Percentiles rank a stretch among this genome's conserved stretches.
Evolutionary conservation across 106 monocot genomes (phyloP).

Genomic region (Dendrobium nobile): DNA sequence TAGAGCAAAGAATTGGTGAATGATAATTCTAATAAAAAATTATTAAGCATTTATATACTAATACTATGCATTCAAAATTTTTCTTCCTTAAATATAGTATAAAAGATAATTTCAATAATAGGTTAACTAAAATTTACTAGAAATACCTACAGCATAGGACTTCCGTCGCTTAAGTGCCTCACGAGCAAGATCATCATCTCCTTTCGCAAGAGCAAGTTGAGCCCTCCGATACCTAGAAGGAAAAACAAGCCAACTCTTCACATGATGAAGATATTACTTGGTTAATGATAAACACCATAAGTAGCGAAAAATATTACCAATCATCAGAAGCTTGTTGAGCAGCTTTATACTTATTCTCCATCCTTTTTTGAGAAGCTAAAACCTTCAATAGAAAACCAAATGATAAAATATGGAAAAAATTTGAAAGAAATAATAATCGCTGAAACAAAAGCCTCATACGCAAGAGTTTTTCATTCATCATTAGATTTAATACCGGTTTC

Average conservation of each 20-base stretch:
- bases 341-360: conserved; percentile 96
- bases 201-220: conserved; percentile 94
- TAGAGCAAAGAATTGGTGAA: neutral
- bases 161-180: conserved; percentile 95
- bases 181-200: conserved; percentile 96
- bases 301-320: conserved; percentile 38
- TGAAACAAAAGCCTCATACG: neutral
- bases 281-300: neutral
- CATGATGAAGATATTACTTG: neutral
- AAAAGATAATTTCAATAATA: conserved; percentile 1
- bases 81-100: neutral
- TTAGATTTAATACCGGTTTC: neutral
- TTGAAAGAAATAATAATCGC: neutral
- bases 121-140: conserved; percentile 2
- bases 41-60: neutral
- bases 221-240: conserved; percentile 77
- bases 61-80: neutral
- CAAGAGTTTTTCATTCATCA: neutral
- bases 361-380: conserved; percentile 85
- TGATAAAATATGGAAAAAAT: neutral
- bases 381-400: conserved; percentile 41
- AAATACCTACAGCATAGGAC: conserved; percentile 87
- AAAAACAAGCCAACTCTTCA: neutral
- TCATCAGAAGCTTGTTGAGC: conserved; percentile 88
- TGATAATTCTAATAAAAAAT: neutral